Percentiles rank a stretch among this genome's conserved stretches.
Conservation (phyloP, 345 rosid genomes). For the Laguncularia racemosa region DNA sequence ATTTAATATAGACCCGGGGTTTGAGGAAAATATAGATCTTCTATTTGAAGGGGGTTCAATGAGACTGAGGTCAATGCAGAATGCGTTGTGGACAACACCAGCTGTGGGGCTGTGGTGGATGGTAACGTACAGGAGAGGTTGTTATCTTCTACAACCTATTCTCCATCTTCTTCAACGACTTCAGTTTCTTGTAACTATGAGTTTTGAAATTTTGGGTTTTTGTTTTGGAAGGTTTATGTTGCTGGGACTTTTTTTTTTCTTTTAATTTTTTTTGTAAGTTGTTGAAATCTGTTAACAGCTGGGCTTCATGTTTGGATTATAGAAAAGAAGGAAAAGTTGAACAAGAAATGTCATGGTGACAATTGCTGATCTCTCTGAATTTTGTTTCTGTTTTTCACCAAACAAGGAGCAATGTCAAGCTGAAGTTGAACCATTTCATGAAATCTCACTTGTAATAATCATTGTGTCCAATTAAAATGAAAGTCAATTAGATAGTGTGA, state of each 20-base stretch:
- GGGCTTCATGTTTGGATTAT: too few relatives aligned
- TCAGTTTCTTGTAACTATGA: slow-evolving; percentile 48
- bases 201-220: slow-evolving; percentile 19
- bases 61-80: slow-evolving; percentile 17
- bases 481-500: too few relatives aligned
- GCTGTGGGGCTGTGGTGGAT: too few relatives aligned
- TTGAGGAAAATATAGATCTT: slow-evolving; percentile 73
- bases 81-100: slow-evolving; percentile 17
- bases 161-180: slow-evolving; percentile 30
- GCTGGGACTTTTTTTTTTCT: slow-evolving; percentile 3
- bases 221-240: slow-evolving; percentile 8
- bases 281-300: slow-evolving; percentile 12
- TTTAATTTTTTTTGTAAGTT: background rate
- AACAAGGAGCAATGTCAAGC: too few relatives aligned
- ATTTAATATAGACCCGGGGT: slow-evolving; percentile 39
- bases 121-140: slow-evolving; percentile 19
- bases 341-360: too few relatives aligned
- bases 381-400: too few relatives aligned
- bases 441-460: too few relatives aligned
- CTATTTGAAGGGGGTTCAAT: slow-evolving; percentile 35
- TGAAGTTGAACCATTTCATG: too few relatives aligned
- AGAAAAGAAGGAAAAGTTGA: too few relatives aligned
- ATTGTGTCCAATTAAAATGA: too few relatives aligned
- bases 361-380: too few relatives aligned
- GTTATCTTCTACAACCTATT: slow-evolving; percentile 29